Conservation (phyloP, 164 flowering plant genomes). For the Dillenia suffruticosa region DNA sequence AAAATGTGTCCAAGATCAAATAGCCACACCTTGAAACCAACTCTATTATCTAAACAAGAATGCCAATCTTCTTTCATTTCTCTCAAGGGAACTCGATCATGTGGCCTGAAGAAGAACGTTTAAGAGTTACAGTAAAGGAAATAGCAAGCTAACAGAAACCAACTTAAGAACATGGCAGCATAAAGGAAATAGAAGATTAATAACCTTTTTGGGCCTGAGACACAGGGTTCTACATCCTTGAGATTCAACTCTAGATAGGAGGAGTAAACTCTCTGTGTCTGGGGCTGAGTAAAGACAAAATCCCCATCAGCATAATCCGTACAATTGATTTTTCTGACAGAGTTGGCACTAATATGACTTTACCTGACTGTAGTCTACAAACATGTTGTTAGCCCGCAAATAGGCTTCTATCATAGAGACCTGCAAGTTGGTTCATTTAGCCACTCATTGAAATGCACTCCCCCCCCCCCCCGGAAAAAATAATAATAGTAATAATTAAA, state of each 20-base stretch:
- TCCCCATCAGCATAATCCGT: neutral
- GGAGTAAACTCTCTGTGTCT: constrained; percentile 75
- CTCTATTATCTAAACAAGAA: constrained; percentile 80
- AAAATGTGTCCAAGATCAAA: too few species aligned
- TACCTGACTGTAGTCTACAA: constrained; percentile 85
- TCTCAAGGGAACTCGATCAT: constrained; percentile 82
- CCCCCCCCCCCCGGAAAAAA: too few species aligned
- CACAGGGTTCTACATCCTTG: constrained; percentile 76
- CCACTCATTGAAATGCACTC: neutral
- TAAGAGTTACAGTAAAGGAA: neutral
- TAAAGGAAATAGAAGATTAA: neutral
- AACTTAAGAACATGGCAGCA: neutral
- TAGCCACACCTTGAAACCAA: constrained; percentile 79
- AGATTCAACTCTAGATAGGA: constrained; percentile 71
- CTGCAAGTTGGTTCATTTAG: constrained; percentile 20
- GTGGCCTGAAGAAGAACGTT: constrained; percentile 51
- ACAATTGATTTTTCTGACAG: neutral
- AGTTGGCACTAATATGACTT: neutral
- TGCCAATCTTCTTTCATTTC: constrained; percentile 96
- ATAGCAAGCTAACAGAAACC: neutral
- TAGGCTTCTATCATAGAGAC: constrained; percentile 84
- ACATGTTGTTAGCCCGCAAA: constrained; percentile 84
- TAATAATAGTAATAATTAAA: too few species aligned
- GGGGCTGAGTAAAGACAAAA: constrained; percentile 51
- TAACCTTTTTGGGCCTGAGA: constrained; percentile 94